phyloP scores from a whole-genome alignment of 2,329 filamentous ascomycete species.

The Clonostachys solani region DNA sequence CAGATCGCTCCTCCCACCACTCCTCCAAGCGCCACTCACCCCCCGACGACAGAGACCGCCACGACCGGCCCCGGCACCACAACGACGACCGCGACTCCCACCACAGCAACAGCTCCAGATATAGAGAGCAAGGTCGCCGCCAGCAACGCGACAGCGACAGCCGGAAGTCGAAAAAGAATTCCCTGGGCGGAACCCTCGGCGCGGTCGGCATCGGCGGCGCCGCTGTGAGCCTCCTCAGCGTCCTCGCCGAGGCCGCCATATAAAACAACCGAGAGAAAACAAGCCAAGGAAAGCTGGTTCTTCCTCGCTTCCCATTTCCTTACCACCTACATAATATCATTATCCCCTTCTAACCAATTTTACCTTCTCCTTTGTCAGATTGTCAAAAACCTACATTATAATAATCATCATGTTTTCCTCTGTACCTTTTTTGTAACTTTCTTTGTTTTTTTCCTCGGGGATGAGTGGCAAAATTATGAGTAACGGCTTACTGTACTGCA shows the following conservation, averaged over 20 bases:
- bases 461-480: too few relatives aligned
- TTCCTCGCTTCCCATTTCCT: not conserved
- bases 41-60: constrained; percentile 10
- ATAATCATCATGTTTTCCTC: not conserved
- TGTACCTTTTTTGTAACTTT: not conserved
- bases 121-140: constrained; percentile 5
- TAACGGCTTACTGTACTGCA: too few relatives aligned
- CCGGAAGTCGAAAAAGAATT: constrained; percentile 33
- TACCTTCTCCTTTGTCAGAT: not conserved
- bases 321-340: not conserved
- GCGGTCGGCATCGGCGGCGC: constrained; percentile 58
- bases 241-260: constrained; percentile 52
- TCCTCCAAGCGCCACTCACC: not conserved
- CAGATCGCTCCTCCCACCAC: not conserved
- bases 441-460: not conserved
- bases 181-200: constrained; percentile 48
- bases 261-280: not conserved
- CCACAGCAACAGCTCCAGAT: constrained; percentile 23
- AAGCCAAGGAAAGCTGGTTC: not conserved
- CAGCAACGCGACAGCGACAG: constrained; percentile 18
- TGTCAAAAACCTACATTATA: not conserved
- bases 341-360: not conserved
- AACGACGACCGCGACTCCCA: constrained; percentile 31
- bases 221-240: constrained; percentile 52
- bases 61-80: constrained; percentile 29